Base-by-base conservation (phyloP, 2,329 filamentous ascomycete genomes). In the Dryadomyces quercivorus region DNA sequence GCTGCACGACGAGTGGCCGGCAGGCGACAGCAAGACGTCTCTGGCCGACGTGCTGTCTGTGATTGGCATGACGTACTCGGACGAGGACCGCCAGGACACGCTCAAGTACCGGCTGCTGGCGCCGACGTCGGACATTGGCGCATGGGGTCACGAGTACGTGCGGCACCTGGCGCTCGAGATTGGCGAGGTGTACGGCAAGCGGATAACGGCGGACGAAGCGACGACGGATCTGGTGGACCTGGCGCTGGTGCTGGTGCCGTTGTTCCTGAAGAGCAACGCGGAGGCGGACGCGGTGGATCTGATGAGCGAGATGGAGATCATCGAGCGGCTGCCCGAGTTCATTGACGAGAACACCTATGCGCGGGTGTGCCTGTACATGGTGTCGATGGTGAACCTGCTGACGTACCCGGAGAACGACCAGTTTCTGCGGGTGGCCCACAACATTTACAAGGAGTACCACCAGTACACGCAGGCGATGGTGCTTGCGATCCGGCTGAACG, bases 81-180 rank as follows among this genome's bases (percentile, higher is more conserved):
- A 97, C 66, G 93, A 97, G 71, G 89, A 95, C 64, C 84, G 89
- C 69, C 82, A 95, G 70, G 93, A 98, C 69, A 96, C 93, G 51
- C 80, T 98, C 64, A 97, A 95, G 72, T 98, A 93, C 75, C 84
- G 93, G 61, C 78, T 98, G 52, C 78, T 96, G 57, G 86, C 92
- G 40, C 90, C 91, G 34, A 88, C 90, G 43, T 84, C 90, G 68
- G 93, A 98, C 69, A 89, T 98, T 65, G 87, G 85, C 55, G 95
- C 92, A 6, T 98, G 93, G 93, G 93, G 93, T 56, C 94, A 98
- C 69, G 93, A 98, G 76, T 98, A 98, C 69, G 90, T 94, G 66
- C 82, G 94, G 59, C 94, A 98, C 73, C 76, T 98, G 60, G 92
- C 93, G 26, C 76, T 98, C 57, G 92, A 98, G 72, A 93, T 98